phyloP scores from a whole-genome alignment of 2,329 filamentous ascomycete genomes.

The Pseudogymnoascus pannorum region DNA sequence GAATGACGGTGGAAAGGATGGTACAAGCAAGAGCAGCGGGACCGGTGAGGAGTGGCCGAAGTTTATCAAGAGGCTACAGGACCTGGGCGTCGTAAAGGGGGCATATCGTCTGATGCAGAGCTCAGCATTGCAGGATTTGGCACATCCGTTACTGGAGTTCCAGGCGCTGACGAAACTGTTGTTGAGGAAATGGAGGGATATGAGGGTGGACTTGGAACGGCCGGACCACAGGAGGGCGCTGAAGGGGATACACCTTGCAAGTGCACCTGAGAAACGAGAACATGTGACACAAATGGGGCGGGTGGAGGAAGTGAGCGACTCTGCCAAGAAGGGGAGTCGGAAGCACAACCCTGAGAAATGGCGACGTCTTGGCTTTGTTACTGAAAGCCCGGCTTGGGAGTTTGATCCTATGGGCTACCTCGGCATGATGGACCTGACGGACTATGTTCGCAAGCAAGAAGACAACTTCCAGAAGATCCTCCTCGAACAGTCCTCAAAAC shows the following conservation, averaged over 20 bases:
- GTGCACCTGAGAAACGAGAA: constrained; percentile 54
- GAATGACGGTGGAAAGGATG: constrained; percentile 40
- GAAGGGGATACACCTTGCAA: constrained; percentile 69
- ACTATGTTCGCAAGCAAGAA: constrained; percentile 87
- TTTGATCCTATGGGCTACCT: constrained; percentile 82
- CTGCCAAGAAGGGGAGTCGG: constrained; percentile 53
- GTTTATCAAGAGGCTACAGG: constrained; percentile 88
- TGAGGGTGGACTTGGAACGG: constrained; percentile 76
- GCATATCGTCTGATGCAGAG: constrained; percentile 94
- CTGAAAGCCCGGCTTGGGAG: constrained; percentile 77
- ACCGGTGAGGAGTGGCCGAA: constrained; percentile 77
- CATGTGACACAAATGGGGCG: constrained; percentile 22
- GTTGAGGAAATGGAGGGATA: constrained; percentile 79
- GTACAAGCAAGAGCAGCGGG: constrained; percentile 28
- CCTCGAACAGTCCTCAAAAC: constrained; percentile 75
- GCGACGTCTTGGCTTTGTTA: constrained; percentile 84
- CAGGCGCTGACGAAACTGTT: constrained; percentile 85
- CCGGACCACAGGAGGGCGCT: constrained; percentile 82
- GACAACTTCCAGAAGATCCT: constrained; percentile 88
- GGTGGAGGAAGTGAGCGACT: constrained; percentile 31
- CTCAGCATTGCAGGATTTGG: constrained; percentile 81
- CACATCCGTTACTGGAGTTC: constrained; percentile 85
- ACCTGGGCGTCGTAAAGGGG: constrained; percentile 84
- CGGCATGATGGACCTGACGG: constrained; percentile 94
- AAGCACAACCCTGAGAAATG: constrained; percentile 86